phyloP scores from a whole-genome alignment of 768 basidiomycete species.

The Rhizopogon roseolus region DNA sequence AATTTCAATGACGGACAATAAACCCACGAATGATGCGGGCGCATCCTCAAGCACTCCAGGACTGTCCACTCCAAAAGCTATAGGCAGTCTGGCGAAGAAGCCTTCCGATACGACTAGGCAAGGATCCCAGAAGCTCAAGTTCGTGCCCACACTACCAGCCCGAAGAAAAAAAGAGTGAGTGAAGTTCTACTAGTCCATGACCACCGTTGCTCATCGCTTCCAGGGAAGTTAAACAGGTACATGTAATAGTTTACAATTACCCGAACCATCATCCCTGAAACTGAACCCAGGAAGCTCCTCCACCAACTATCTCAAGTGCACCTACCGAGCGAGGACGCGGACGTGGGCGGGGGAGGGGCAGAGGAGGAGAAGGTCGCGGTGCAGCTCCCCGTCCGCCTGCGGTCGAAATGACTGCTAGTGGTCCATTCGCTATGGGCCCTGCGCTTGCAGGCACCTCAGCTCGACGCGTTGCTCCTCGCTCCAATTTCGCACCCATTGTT shows the following conservation, averaged over 20 bases:
- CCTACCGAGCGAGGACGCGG: constrained; percentile 40
- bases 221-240: constrained; percentile 65
- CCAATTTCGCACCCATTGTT: constrained; percentile 50
- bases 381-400: constrained; percentile 41
- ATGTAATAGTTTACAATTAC: constrained; percentile 14
- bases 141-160: constrained; percentile 71
- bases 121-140: constrained; percentile 74
- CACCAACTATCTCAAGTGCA: constrained; percentile 27
- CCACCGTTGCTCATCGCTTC: constrained; percentile 9
- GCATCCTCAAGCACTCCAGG: constrained; percentile 2
- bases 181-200: background rate
- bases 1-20: constrained; percentile 2
- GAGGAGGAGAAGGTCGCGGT: constrained; percentile 50
- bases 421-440: constrained; percentile 86
- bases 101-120: constrained; percentile 67
- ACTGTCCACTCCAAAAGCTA: constrained; percentile 50
- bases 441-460: constrained; percentile 55
- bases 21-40: background rate
- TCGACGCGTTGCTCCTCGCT: constrained; percentile 46
- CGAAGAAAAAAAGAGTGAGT: constrained; percentile 71
- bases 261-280: constrained; percentile 1
- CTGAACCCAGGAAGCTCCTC: constrained; percentile 41
- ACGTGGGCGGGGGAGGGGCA: constrained; percentile 45
- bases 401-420: constrained; percentile 78
- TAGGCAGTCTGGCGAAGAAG: constrained; percentile 71